Base-by-base conservation (phyloP, 2,329 filamentous ascomycete species). In the Helotiales sp. region DNA sequence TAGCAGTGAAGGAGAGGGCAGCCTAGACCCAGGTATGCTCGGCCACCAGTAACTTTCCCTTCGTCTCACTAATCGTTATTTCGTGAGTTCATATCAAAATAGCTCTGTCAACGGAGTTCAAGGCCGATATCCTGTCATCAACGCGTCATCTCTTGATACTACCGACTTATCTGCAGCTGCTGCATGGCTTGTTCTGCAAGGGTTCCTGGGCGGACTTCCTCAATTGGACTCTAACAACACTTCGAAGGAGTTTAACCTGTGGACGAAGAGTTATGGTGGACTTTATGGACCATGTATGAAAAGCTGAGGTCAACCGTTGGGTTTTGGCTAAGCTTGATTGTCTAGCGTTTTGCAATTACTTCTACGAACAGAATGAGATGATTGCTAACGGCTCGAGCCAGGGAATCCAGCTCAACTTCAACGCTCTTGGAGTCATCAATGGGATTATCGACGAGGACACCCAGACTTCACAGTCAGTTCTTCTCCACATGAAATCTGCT, bases 351-450 rank as follows among this genome's bases (percentile, higher is more conserved):
- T 86, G 86, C 15, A 79, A 82, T 24, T 80, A 81, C 47, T 85
- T 84, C 76, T 82, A 89, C 71, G 77, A 85, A 63, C 88, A 92
- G 77, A 93, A 92, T 70, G 76, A 82, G 20, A 80, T 81, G 65
- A 84, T 85, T n/a, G 73, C 76, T 32, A 83, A 81, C 52, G 84
- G 87, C 2, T 76, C 81, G 1, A 69, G 85, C 1, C 73, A 82
- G n/a, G 81, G 79, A 40, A 87, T 85, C 2, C 78, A 89, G 2
- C 84, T 91, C 52, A 83, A 85, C 62, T 80, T 93, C 10, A 80
- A 81, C 22, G 85, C 89, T 0, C 78, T 93, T 0, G 89, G 90
- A 34, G 88, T 93, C 66, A 81, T 91, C 63, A 91, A 93, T 74
- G 90, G 89, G 15, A 85, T 89, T 66, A 80, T 92, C 43, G 91